A percentile compares a stretch with the other conserved stretches of the same genome.
Evolutionary conservation across 345 rosid genomes (phyloP).

Genomic region (Kandelia obovata): DNA sequence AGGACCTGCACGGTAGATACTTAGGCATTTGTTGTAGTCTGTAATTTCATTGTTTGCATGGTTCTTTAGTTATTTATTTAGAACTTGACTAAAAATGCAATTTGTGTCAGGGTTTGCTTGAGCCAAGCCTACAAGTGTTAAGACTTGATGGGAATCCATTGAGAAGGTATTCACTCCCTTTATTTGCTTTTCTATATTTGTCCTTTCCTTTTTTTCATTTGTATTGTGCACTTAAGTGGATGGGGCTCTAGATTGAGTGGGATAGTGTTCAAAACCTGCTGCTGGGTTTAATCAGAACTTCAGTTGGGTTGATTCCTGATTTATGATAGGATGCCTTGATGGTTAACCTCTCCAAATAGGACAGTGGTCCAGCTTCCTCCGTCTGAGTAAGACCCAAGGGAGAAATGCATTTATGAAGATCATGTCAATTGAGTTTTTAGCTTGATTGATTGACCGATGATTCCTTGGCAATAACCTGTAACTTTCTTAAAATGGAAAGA

Average conservation of each 20-base stretch:
- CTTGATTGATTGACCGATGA: too few relatives aligned
- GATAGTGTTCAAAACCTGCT: too few relatives aligned
- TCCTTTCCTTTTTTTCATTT: not conserved
- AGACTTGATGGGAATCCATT: constrained; percentile 88
- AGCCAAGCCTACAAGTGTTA: constrained; percentile 67
- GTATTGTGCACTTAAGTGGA: not conserved
- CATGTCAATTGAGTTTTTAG: too few relatives aligned
- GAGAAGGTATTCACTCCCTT: constrained; percentile 51
- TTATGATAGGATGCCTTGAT: too few relatives aligned
- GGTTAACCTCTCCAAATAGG: too few relatives aligned
- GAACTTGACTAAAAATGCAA: not conserved
- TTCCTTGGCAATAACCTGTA: too few relatives aligned
- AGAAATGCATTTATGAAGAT: too few relatives aligned
- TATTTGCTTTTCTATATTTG: not conserved
- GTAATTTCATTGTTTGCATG: not conserved
- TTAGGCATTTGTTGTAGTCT: not conserved
- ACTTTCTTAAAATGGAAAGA: too few relatives aligned
- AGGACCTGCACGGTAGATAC: not conserved
- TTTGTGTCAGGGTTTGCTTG: constrained; percentile 69
- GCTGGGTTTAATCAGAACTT: not conserved
- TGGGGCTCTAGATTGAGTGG: too few relatives aligned
- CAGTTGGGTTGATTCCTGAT: not conserved
- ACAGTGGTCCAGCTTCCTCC: too few relatives aligned
- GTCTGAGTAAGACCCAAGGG: too few relatives aligned
- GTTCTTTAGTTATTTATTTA: not conserved